These are phyloP conservation scores for Eutrema japonicum DNA, from an alignment of 345 rosid species.

Conservation along the genomic window DNA sequence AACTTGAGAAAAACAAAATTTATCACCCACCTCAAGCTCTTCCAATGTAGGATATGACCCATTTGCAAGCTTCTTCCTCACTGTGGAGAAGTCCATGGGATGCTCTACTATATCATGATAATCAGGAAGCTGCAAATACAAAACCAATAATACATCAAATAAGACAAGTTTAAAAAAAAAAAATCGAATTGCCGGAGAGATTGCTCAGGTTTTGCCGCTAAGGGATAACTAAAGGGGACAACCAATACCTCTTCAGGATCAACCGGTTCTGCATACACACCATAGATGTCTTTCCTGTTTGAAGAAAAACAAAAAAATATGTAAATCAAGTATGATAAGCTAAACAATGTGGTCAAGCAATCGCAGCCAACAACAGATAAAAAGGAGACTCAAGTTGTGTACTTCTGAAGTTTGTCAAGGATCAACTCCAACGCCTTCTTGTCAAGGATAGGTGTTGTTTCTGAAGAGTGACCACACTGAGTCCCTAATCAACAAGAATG, in stretches of 20 bases:
- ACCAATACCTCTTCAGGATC: slow-evolving; percentile 86
- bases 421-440: slow-evolving; percentile 79
- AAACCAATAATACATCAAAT: slow-evolving; percentile 11
- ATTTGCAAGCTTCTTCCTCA: slow-evolving; percentile 75
- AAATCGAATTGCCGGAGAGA: slow-evolving; percentile 11
- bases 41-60: slow-evolving; percentile 70
- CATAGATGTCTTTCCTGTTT: slow-evolving; percentile 95
- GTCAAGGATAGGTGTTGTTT: slow-evolving; percentile 70
- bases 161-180: neutral
- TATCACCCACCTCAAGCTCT: slow-evolving; percentile 69
- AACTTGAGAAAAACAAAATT: slow-evolving; percentile 26
- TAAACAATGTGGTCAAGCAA: slow-evolving; percentile 16
- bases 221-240: slow-evolving; percentile 3
- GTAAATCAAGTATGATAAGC: slow-evolving; percentile 28
- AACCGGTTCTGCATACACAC: slow-evolving; percentile 94
- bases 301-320: slow-evolving; percentile 38
- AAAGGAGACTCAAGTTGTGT: slow-evolving; percentile 29
- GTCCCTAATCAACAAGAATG: slow-evolving; percentile 55
- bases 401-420: slow-evolving; percentile 95
- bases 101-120: slow-evolving; percentile 75
- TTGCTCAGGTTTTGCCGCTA: neutral
- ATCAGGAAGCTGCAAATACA: slow-evolving; percentile 74
- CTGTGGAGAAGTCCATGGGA: slow-evolving; percentile 88
- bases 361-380: neutral
- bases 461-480: slow-evolving; percentile 43